These are phyloP conservation scores for Aspergillus leporis DNA, from an alignment of 495 filamentous ascomycete species.

Conservation along the genomic window DNA sequence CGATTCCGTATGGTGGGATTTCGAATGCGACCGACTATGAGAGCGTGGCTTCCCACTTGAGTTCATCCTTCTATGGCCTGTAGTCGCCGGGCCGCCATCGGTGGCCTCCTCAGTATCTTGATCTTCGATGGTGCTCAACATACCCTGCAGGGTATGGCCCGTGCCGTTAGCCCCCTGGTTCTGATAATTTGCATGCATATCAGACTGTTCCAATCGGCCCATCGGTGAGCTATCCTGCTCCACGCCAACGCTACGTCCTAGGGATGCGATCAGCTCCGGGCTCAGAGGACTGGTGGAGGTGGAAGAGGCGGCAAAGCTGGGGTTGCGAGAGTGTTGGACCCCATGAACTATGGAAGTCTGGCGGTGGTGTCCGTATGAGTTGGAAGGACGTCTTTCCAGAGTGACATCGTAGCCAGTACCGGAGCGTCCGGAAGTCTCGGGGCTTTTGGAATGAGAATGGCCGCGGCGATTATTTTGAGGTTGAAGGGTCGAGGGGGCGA, in stretches of 20 bases:
- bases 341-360: slow-evolving; percentile 96
- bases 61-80: slow-evolving; percentile 40
- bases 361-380: slow-evolving; percentile 83
- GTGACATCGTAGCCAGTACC: slow-evolving; percentile 49
- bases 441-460: slow-evolving; percentile 58
- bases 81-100: slow-evolving; percentile 26
- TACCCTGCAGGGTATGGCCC: slow-evolving; percentile 28
- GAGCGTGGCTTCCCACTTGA: slow-evolving; percentile 64
- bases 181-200: slow-evolving; percentile 29
- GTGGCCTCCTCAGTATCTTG: slow-evolving; percentile 30
- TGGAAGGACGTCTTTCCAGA: slow-evolving; percentile 69
- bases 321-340: slow-evolving; percentile 89
- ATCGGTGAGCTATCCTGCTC: slow-evolving; percentile 26
- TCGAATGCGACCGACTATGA: slow-evolving; percentile 82
- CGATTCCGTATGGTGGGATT: slow-evolving; percentile 68
- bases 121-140: slow-evolving; percentile 45
- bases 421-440: slow-evolving; percentile 45
- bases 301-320: slow-evolving; percentile 64
- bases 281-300: slow-evolving; percentile 76
- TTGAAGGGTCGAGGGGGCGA: slow-evolving; percentile 43
- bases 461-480: slow-evolving; percentile 42
- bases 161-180: slow-evolving; percentile 24
- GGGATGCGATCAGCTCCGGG: slow-evolving; percentile 78
- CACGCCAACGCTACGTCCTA: slow-evolving; percentile 39
- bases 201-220: slow-evolving; percentile 34